Conservation (phyloP, 2,329 filamentous ascomycete genomes). For the Chaetothyriales sp. region DNA sequence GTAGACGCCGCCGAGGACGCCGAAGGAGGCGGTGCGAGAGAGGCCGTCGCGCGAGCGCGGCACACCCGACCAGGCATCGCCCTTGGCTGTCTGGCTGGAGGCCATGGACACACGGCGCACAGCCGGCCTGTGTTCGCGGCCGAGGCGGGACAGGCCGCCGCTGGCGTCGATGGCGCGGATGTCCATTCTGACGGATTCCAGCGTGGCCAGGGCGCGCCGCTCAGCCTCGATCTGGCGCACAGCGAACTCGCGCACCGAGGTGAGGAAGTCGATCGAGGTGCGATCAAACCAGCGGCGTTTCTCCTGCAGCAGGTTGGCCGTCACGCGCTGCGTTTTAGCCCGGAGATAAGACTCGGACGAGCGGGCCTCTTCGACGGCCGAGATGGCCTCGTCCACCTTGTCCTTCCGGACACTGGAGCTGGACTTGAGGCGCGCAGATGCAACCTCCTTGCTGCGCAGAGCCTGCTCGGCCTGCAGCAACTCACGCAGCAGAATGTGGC, state of each 20-base stretch:
- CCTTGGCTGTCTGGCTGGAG: slow-evolving; percentile 86
- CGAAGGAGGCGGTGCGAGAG: slow-evolving; percentile 56
- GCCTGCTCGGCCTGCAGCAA: slow-evolving; percentile 79
- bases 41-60: slow-evolving; percentile 66
- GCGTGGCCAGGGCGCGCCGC: slow-evolving; percentile 72
- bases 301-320: slow-evolving; percentile 74
- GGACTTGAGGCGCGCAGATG: slow-evolving; percentile 77
- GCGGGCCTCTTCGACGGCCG: slow-evolving; percentile 73
- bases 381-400: slow-evolving; percentile 96
- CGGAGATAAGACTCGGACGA: slow-evolving; percentile 67
- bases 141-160: slow-evolving; percentile 77
- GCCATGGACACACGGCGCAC: slow-evolving; percentile 61
- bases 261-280: slow-evolving; percentile 69
- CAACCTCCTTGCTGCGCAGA: slow-evolving; percentile 67
- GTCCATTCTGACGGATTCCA: slow-evolving; percentile 89
- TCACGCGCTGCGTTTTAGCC: slow-evolving; percentile 79
- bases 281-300: slow-evolving; percentile 82
- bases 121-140: slow-evolving; percentile 72
- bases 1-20: slow-evolving; percentile 40
- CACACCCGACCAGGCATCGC: slow-evolving; percentile 96
- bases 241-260: slow-evolving; percentile 80
- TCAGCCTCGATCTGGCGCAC: slow-evolving; percentile 92
- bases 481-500: slow-evolving; percentile 89
- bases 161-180: slow-evolving; percentile 84
- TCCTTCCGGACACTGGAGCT: slow-evolving; percentile 78